These are phyloP conservation scores for Phytophthora meadii DNA, from an alignment of 352 stramenopile genomes.

Conservation along the genomic window DNA sequence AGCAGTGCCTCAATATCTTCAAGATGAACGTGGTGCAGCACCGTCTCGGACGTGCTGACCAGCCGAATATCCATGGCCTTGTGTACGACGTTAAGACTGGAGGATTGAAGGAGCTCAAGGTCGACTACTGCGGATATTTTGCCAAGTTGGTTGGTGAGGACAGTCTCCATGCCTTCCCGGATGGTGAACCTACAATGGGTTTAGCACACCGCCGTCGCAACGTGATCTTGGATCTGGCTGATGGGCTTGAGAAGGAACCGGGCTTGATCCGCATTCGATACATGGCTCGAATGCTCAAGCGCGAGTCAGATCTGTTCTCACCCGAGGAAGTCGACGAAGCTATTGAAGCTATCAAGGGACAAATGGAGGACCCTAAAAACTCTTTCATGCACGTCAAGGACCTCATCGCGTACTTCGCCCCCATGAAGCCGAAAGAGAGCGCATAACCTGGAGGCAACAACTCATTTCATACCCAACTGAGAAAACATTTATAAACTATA, in stretches of 20 bases:
- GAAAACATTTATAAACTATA: neutral
- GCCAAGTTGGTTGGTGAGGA: conserved; percentile 60
- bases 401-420: conserved; percentile 56
- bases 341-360: conserved; percentile 47
- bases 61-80: conserved; percentile 77
- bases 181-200: conserved; percentile 59
- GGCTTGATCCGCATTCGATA: conserved; percentile 63
- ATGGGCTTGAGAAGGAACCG: conserved; percentile 67
- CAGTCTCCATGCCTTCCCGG: conserved; percentile 63
- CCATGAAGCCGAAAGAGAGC: conserved; percentile 26
- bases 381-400: conserved; percentile 58
- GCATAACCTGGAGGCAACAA: conserved; percentile 5
- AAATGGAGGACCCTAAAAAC: conserved; percentile 41
- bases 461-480: neutral
- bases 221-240: conserved; percentile 56
- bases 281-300: conserved; percentile 66
- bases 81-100: conserved; percentile 77
- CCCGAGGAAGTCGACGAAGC: conserved; percentile 62
- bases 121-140: conserved; percentile 62
- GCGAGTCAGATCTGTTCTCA: conserved; percentile 67
- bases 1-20: conserved; percentile 88
- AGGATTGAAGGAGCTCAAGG: conserved; percentile 70
- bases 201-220: conserved; percentile 61
- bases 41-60: conserved; percentile 64
- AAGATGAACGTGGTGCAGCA: conserved; percentile 87